These are phyloP conservation scores for Ceratobasidium sp. DNA, from an alignment of 1,284 basidiomycete genomes.

Conservation along the genomic window DNA sequence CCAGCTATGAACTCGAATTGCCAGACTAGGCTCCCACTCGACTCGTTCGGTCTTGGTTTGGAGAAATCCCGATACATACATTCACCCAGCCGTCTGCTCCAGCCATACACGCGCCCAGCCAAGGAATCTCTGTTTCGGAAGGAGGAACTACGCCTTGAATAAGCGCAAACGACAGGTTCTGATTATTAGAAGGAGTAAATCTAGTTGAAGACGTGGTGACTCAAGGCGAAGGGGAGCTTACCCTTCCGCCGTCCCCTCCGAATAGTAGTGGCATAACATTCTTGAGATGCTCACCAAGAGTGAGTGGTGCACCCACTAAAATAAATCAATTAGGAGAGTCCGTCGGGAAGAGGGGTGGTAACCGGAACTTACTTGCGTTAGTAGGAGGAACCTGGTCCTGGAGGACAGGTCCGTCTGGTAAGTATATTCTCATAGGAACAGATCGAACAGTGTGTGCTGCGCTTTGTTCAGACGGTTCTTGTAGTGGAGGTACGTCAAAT, in stretches of 20 bases:
- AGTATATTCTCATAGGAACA: constrained; percentile 89
- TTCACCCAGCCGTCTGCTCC: constrained; percentile 97
- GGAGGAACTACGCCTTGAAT: constrained; percentile 91
- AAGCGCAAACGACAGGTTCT: constrained; percentile 73
- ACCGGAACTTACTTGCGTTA: constrained; percentile 12
- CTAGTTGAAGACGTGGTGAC: not conserved
- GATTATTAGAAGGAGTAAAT: not conserved
- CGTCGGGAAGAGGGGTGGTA: not conserved
- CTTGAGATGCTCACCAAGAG: constrained; percentile 58
- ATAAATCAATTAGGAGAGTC: not conserved
- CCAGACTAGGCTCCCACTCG: not conserved
- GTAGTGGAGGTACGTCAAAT: too few relatives aligned
- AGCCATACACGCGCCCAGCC: constrained; percentile 89
- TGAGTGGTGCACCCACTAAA: constrained; percentile 53
- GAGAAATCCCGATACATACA: constrained; percentile 77
- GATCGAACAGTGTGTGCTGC: constrained; percentile 87
- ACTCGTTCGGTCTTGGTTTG: constrained; percentile 17
- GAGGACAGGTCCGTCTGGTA: constrained; percentile 89
- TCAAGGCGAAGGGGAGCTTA: constrained; percentile 51
- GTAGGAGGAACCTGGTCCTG: constrained; percentile 89
- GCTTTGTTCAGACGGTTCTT: constrained; percentile 58
- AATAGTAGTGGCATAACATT: constrained; percentile 62
- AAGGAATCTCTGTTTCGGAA: constrained; percentile 89
- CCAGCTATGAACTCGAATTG: not conserved
- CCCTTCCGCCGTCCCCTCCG: constrained; percentile 53